Base-by-base conservation (phyloP, 371 early-diverging fungal genomes). In the Mucor circinelloides region DNA sequence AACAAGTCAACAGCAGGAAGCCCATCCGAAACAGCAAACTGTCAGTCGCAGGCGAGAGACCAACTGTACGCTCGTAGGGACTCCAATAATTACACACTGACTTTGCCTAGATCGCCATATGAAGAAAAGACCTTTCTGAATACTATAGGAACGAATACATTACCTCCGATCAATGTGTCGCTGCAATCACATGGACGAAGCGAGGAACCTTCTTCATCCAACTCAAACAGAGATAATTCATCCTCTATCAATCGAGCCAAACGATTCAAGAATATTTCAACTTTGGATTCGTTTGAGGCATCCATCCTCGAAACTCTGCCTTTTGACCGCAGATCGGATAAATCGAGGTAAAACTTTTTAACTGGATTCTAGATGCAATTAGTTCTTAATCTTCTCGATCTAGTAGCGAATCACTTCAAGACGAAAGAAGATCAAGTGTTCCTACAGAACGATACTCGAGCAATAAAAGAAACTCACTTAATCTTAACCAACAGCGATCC, bases 211-310 rank as follows among this genome's bases (percentile, higher is more conserved):
- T 10, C 50, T 10, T 25, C 3, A 12, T 25, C 50, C 2, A 50
- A 6, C 4, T 50, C 13, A 19, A 17, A n/a, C 8, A 44, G 19
- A 44, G 44, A 44, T 6, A 7, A 7, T 23, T 2, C 23, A 50
- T 12, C 50, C 3, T 50, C 50, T 7, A 50, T 9, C 8, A 13
- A 21, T 9, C 50, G 12, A 1, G 25, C 50, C 9, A 25, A 50
- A 25, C 21, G 23, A 21, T 25, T 50, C 50, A 50, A 50, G 23
- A 50, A 25, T 12, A 25, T 62, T 13, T 31, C 62, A 9, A 62
- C 50, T 17, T 23, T 62, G 46, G 50, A 62, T 50, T 62, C 62
- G 32, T 62, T 62, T 36, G 62, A 50, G 15, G 15, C 40, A 8
- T 36, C 59, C 6, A 66, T 32, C 19, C 46, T 38, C 27, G 38